A percentile compares a stretch with the other conserved stretches of the same genome.
Conservation (phyloP, 805 yeast genomes). For the Wickerhamiella vanderwaltii region DNA sequence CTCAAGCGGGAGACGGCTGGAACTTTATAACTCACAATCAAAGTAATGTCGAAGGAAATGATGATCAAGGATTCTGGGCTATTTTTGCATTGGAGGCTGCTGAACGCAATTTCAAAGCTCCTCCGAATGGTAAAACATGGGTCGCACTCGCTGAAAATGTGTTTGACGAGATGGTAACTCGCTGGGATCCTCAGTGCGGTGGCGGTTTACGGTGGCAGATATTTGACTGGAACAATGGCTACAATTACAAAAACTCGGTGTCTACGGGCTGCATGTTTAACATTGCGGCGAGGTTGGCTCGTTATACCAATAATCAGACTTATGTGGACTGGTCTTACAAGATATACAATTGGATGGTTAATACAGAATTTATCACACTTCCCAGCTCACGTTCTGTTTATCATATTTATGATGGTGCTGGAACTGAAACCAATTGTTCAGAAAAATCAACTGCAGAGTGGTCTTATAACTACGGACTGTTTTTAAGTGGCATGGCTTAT, state of each 20-base stretch:
- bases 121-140: slow-evolving; percentile 48
- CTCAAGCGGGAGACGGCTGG: slow-evolving; percentile 50
- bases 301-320: slow-evolving; percentile 59
- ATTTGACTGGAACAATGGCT: slow-evolving; percentile 77
- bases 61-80: slow-evolving; percentile 88
- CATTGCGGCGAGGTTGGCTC: slow-evolving; percentile 69
- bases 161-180: slow-evolving; percentile 61
- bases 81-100: slow-evolving; percentile 68
- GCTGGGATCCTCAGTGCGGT: slow-evolving; percentile 50
- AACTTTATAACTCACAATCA: slow-evolving; percentile 70
- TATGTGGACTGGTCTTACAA: slow-evolving; percentile 60
- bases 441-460: slow-evolving; percentile 44
- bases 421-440: slow-evolving; percentile 37
- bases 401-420: slow-evolving; percentile 63
- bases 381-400: slow-evolving; percentile 15
- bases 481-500: slow-evolving; percentile 42
- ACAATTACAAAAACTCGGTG: slow-evolving; percentile 72
- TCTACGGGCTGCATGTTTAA: slow-evolving; percentile 72
- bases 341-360: slow-evolving; percentile 61
- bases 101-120: slow-evolving; percentile 64
- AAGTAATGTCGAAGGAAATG: slow-evolving; percentile 73
- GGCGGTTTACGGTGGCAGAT: slow-evolving; percentile 93
- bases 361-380: slow-evolving; percentile 32
- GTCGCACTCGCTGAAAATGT: slow-evolving; percentile 64
- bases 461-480: slow-evolving; percentile 63